These are phyloP conservation scores for Hortiboletus flavorubellus DNA, from an alignment of 768 basidiomycete genomes.

Conservation along the genomic window DNA sequence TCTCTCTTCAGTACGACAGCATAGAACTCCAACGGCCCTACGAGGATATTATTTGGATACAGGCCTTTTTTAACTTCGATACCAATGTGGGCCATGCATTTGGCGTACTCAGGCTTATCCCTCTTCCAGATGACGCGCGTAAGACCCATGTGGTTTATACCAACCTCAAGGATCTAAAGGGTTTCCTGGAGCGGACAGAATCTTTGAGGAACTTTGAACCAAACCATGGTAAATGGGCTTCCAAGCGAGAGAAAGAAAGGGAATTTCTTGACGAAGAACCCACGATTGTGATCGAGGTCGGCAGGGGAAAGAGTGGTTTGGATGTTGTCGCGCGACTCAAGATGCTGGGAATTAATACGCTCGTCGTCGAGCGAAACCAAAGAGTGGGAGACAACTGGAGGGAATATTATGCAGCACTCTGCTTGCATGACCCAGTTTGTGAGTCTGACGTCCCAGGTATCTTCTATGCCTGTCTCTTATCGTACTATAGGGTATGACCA, in stretches of 20 bases:
- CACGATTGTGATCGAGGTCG: constrained; percentile 45
- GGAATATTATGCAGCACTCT: constrained; percentile 26
- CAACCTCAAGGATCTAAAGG: constrained; percentile 48
- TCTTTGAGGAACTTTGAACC: constrained; percentile 41
- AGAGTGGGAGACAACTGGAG: constrained; percentile 33
- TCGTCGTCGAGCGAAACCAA: constrained; percentile 26
- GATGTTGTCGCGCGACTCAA: constrained; percentile 56
- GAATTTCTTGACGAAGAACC: constrained; percentile 42
- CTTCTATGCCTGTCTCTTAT: background rate
- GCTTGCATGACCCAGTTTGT: constrained; percentile 34
- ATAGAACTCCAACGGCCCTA: constrained; percentile 27
- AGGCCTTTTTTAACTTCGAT: constrained; percentile 43
- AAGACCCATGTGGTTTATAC: constrained; percentile 49
- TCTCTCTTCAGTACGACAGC: constrained; percentile 23
- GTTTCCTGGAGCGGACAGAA: constrained; percentile 43
- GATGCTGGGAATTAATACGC: constrained; percentile 18
- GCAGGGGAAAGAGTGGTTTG: constrained; percentile 53
- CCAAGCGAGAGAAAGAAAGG: constrained; percentile 24
- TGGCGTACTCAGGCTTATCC: constrained; percentile 48
- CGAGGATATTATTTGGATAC: constrained; percentile 42
- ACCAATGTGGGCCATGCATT: constrained; percentile 37
- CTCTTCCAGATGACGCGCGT: constrained; percentile 40
- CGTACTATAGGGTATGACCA: constrained; percentile 40
- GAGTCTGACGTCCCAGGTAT: background rate
- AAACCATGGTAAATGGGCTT: constrained; percentile 31